Base-by-base conservation (phyloP, 169 alveolate genomes). In the Plasmodium coatneyi region DNA sequence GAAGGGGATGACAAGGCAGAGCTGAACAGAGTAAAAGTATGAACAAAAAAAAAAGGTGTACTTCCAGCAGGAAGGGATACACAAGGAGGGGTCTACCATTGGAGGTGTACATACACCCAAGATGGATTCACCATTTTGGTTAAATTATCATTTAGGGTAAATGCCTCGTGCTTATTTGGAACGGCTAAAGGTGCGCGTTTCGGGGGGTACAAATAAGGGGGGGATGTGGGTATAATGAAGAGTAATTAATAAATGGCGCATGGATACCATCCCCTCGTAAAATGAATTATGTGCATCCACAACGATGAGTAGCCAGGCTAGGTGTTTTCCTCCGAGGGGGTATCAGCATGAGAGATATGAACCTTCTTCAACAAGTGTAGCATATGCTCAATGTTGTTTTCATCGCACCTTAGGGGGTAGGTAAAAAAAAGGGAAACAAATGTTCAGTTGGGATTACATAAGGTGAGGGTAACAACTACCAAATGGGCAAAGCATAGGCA, bases 321-420 rank as follows among this genome's bases (percentile, higher is more conserved):
- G 43, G 28, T 72, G 79, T 41, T 30, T 79, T 28, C 25, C 60
- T 41, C 30, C 10, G 22, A 25, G 54, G 7, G 79, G 56, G 39
- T 66, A 66, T 66, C 76, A 22, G n/a, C 30, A 39, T 87, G 78
- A 16, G 93, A 78, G 30, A 79, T 87, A 43, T 87, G 93, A 10
- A 87, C 82, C 71, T 79, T 54, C 71, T 79, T 79, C 22, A 87
- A 25, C 30, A 87, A 56, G 7, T 79, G 79, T 87, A 87, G 71
- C 32, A 87, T 60, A 39, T 76, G 84, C 49, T 87, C 93, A 34
- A 87, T 87, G 56, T 87, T 76, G 39, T 79, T 78, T 79, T 87
- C 93, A 28, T 87, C 93, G 71, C 93, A 87, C 41, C 93, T 87
- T 30, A 41, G n/a, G 49, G 41, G 49, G 71, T 36, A 46, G 41